These are phyloP conservation scores for Talaromyces wortmannii DNA, from an alignment of 495 filamentous ascomycete genomes.

Conservation along the genomic window DNA sequence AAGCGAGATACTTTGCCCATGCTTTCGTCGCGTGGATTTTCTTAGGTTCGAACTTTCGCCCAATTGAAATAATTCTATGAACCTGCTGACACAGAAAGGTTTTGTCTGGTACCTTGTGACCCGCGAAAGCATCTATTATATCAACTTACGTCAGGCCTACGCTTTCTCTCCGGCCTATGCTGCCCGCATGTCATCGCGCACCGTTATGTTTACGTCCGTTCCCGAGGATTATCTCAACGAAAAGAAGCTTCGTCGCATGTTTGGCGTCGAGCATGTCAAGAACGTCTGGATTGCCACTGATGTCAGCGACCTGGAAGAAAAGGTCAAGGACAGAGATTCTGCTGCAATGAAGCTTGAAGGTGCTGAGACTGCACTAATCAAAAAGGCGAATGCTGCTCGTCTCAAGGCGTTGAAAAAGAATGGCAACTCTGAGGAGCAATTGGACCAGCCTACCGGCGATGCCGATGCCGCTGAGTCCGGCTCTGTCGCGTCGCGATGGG, in stretches of 20 bases:
- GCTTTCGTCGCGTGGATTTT: constrained; percentile 67
- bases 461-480: constrained; percentile 50
- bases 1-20: constrained; percentile 72
- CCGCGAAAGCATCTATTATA: constrained; percentile 87
- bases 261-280: constrained; percentile 65
- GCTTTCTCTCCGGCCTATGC: constrained; percentile 81
- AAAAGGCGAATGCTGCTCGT: constrained; percentile 70
- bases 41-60: constrained; percentile 40
- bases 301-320: constrained; percentile 71
- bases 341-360: constrained; percentile 80
- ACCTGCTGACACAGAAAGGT: constrained; percentile 22
- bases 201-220: constrained; percentile 86
- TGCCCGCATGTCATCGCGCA: constrained; percentile 85
- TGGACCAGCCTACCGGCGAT: constrained; percentile 28
- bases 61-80: not conserved
- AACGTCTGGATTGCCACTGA: constrained; percentile 83
- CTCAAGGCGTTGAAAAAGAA: constrained; percentile 70
- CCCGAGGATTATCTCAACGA: constrained; percentile 68
- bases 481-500: constrained; percentile 71
- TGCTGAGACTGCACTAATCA: constrained; percentile 83
- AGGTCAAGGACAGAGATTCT: constrained; percentile 79
- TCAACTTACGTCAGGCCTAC: constrained; percentile 95
- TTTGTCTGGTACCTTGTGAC: constrained; percentile 88
- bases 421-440: constrained; percentile 34
- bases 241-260: constrained; percentile 68